Conservation (phyloP, 208 protist species). For the Borovskyia barvae region DNA sequence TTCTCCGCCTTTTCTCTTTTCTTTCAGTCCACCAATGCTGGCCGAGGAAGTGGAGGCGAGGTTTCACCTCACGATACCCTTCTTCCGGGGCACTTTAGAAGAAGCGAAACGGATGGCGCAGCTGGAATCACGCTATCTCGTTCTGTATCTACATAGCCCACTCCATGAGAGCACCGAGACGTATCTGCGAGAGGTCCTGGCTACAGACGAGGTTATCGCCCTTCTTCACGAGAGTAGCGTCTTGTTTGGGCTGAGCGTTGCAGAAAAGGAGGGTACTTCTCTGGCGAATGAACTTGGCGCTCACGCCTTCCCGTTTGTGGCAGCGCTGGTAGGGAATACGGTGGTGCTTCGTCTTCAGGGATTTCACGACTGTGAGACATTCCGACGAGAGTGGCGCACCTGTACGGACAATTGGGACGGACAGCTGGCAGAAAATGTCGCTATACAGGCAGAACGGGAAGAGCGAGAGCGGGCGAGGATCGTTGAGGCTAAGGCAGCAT, state of each 20-base stretch:
- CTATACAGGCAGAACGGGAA: constrained; percentile 56
- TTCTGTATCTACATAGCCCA: constrained; percentile 83
- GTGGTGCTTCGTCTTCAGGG: constrained; percentile 63
- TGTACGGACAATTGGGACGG: constrained; percentile 69
- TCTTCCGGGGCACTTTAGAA: constrained; percentile 57
- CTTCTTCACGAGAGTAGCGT: constrained; percentile 46
- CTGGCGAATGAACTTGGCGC: constrained; percentile 51
- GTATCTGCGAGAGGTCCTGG: constrained; percentile 65
- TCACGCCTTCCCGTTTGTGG: constrained; percentile 64
- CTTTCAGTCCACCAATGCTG: constrained; percentile 17
- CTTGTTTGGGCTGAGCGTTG: constrained; percentile 60
- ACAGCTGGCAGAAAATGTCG: constrained; percentile 57
- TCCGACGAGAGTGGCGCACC: constrained; percentile 46
- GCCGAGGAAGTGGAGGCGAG: constrained; percentile 25
- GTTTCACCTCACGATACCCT: constrained; percentile 51
- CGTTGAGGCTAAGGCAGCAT: constrained; percentile 37
- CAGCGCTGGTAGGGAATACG: constrained; percentile 48
- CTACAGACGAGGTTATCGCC: constrained; percentile 35
- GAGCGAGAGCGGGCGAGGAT: constrained; percentile 44
- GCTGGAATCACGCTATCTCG: constrained; percentile 41
- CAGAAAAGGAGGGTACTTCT: constrained; percentile 34
- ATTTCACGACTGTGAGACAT: constrained; percentile 32
- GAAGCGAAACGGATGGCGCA: constrained; percentile 55
- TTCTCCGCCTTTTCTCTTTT: neutral
- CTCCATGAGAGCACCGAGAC: constrained; percentile 60